Evolutionary conservation across 306 rosid genomes (phyloP), one percentile per base, ranked within the genome.

Genomic region (Casuarina cunninghamiana): DNA sequence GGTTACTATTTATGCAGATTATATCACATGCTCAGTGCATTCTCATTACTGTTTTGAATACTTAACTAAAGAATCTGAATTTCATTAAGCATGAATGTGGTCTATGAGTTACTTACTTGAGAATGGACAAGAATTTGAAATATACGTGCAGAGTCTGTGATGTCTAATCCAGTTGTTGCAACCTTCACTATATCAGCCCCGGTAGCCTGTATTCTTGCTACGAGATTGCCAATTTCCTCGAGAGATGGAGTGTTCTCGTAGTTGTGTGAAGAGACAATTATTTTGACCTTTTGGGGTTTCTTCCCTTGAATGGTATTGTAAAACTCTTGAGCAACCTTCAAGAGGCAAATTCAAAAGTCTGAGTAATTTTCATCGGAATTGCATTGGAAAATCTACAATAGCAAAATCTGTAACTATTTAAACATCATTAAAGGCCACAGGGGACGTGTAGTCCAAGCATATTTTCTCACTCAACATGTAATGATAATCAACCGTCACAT

Each of bases 151-250:
- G 78, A 86, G 72, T 91, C 93, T 0, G 82, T 72, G 60, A 91
- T 91, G 84, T 91, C 96, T 55, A 83, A 67, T 19, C 87, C 96
- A 72, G 90, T 87, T 53, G 96, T 91, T 66, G 90, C 85, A 51
- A 91, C 81, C 89, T 89, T 91, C 72, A 89, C 96, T 13, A 91
- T 71, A 70, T 91, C 91, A 60, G 93, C 90, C 60, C 91, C 92
- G 1, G 85, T 79, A 10, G 89, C 88, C 77, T 86, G 91, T 74
- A 91, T 91, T 67, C 73, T 89, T 19, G 87, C 91, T 38, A 86
- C 93, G 69, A 89, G 91, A 72, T 84, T 73, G 10, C 89, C 86
- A 39, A 91, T 66, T 71, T 87, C 90, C 79, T 91, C 93, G 2
- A 83, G 55, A 0, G 89, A 81, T 43, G 93, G 93, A 57, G 96